Base-by-base conservation (phyloP, 2,329 filamentous ascomycete species). In the Dactylellina haptotyla region DNA sequence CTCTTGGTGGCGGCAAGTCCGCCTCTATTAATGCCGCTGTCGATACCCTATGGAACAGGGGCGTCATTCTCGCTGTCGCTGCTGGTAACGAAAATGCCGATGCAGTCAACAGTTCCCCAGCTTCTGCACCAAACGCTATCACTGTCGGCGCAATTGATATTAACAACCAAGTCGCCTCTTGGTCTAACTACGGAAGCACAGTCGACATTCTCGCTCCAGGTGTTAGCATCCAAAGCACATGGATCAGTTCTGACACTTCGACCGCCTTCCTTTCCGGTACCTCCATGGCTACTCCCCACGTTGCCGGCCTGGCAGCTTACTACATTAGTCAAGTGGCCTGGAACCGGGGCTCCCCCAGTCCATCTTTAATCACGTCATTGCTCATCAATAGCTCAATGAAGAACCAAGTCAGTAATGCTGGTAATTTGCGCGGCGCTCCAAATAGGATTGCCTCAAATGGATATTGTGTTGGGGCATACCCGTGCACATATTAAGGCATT, bases 171-270 rank as follows among this genome's bases (percentile, higher is more conserved):
- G 79, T 78, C n/a, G 79, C 81, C 25, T 77, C 51, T 6, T 83
- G 81, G 77, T 81, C 80, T 50, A 83, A 83, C 79, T 82, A 75
- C 45, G 80, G 81, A 18, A 58, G 64, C n/a, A 4, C n/a, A 18
- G 83, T 87, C 51, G 86, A 87, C 77, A 79, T 88, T 77, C 87
- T 85, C 76, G 86, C 85, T 16, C 86, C 86, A 0, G 86, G 86
- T 37, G 81, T 84, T 75, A 76, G 83, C 75, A 83, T 88, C 69
- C 80, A 85, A 14, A 84, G 82, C 30, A 78, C 85, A 9, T 86
- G 84, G 83, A 84, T 82, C 3, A 39, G 10, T 10, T 81, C 80
- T 23, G 80, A 80, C 74, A 83, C 81, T 50, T 82, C 83, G 64
- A 82, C 85, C 75, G 84, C 85, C 76, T 80, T 81, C 58, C 81